A percentile compares a stretch with the other conserved stretches of the same genome.
Conservation (phyloP, 2,329 filamentous ascomycete genomes). For the Sphaceloma murrayae region DNA sequence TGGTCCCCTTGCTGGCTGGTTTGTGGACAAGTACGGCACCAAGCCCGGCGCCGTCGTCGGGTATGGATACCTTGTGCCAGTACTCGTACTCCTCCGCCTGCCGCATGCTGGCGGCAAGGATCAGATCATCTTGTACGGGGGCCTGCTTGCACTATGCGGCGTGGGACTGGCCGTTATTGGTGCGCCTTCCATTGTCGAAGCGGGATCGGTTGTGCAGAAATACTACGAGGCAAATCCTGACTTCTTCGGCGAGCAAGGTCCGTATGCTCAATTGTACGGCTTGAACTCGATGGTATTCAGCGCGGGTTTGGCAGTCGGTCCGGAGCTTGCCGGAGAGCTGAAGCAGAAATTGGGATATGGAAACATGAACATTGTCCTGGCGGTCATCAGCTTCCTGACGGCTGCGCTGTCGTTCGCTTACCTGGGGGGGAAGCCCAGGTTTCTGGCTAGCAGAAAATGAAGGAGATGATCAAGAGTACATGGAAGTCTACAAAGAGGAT, state of each 20-base stretch:
- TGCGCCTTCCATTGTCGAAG: conserved; percentile 48
- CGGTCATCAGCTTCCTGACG: conserved; percentile 37
- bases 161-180: conserved; percentile 46
- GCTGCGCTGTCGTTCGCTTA: conserved; percentile 37
- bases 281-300: conserved; percentile 56
- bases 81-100: conserved; percentile 36
- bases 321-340: conserved; percentile 45
- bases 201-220: conserved; percentile 45
- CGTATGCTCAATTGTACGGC: conserved; percentile 57
- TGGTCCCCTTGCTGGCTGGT: conserved; percentile 40
- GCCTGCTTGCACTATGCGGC: conserved; percentile 40
- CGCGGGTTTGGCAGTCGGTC: conserved; percentile 50
- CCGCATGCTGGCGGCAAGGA: conserved; percentile 32
- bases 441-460: conserved; percentile 14
- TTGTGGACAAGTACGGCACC: conserved; percentile 38
- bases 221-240: conserved; percentile 48
- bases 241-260: conserved; percentile 47
- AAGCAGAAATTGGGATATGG: conserved; percentile 47
- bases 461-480: neutral
- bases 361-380: conserved; percentile 47
- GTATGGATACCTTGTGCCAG: conserved; percentile 36
- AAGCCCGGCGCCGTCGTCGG: conserved; percentile 35
- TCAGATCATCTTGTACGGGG: conserved; percentile 39
- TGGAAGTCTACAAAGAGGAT: too few species aligned
- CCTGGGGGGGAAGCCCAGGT: conserved; percentile 37